phyloP scores from a whole-genome alignment of 768 basidiomycete species.

The Mycena rosella region DNA sequence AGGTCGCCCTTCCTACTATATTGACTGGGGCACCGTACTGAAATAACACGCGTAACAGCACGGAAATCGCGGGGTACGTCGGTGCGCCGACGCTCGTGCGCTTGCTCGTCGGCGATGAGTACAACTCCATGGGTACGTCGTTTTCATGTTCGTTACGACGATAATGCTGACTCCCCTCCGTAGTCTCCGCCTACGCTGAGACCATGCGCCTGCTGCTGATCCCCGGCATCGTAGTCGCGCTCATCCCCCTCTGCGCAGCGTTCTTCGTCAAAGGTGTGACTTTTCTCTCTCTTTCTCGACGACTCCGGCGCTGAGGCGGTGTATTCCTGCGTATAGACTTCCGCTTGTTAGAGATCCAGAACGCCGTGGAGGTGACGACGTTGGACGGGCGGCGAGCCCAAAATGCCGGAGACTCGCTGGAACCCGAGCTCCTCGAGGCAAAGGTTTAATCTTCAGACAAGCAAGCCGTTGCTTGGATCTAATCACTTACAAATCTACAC shows the following conservation, averaged over 20 bases:
- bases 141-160: background rate
- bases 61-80: slow-evolving; percentile 48
- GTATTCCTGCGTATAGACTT: slow-evolving; percentile 46
- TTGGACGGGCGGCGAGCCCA: slow-evolving; percentile 33
- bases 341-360: slow-evolving; percentile 67
- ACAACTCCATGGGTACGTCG: slow-evolving; percentile 58
- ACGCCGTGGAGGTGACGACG: slow-evolving; percentile 60
- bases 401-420: slow-evolving; percentile 35
- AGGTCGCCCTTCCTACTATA: slow-evolving; percentile 3
- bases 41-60: slow-evolving; percentile 10
- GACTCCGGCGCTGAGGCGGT: background rate
- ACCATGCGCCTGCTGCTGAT: slow-evolving; percentile 59
- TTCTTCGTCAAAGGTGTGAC: slow-evolving; percentile 54
- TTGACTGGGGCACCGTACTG: background rate
- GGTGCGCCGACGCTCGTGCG: slow-evolving; percentile 59
- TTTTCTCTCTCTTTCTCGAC: background rate
- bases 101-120: slow-evolving; percentile 49
- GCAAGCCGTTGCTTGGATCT: background rate
- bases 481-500: slow-evolving; percentile 1
- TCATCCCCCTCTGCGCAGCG: slow-evolving; percentile 62
- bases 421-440: slow-evolving; percentile 26
- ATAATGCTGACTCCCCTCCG: background rate
- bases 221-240: slow-evolving; percentile 54
- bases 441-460: slow-evolving; percentile 15
- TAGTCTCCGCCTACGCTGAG: slow-evolving; percentile 47